Base-by-base conservation (phyloP, 2,329 filamentous ascomycete genomes). In the Teratosphaeria epicoccoides region DNA sequence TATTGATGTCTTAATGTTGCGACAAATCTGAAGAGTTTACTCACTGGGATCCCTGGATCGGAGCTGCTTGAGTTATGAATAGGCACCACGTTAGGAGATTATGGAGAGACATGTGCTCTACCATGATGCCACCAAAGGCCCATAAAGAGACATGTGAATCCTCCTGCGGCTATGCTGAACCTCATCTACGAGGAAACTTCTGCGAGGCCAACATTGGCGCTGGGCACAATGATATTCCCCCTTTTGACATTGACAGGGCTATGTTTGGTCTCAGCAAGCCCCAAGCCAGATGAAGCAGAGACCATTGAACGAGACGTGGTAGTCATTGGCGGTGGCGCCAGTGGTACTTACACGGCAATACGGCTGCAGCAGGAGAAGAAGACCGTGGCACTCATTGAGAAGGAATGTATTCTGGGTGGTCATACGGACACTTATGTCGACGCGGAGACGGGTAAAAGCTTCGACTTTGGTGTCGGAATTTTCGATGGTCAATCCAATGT, bases 341-440 rank as follows among this genome's bases (percentile, higher is more conserved):
- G 62, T 22, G 73, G 73, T 5, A 70, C 67, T 0, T 68, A 73
- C 54, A 63, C 69, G 9, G 71, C 72, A 4, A 65, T 73, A 40
- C 52, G 59, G 6, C 63, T 76, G 9, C 62, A 66, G 10, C 65
- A 74, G 29, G 49, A 61, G 33, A 65, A 66, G 40, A 64, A 70
- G 24, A 68, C 53, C 3, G 62, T 74, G 20, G 61, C 68, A 1
- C 56, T 76, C 1, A 55, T 75, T 25, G 74, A 76, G 54, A 63
- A 64, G 46, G 57, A 70, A 45, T 48, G 50, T 17, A 49, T 46
- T 7, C 57, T 77, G 54, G 77, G 76, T 43, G 76, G 76, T 2
- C 74, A 78, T 55, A 71, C 73, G 5, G 63, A 75, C 22, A 77
- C 73, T 9, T 78, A 74, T 57, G 65, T 60, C 3, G 71, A 71